These are phyloP conservation scores for Schwanniomyces polymorphus DNA, from an alignment of 805 yeast genomes.

Conservation along the genomic window DNA sequence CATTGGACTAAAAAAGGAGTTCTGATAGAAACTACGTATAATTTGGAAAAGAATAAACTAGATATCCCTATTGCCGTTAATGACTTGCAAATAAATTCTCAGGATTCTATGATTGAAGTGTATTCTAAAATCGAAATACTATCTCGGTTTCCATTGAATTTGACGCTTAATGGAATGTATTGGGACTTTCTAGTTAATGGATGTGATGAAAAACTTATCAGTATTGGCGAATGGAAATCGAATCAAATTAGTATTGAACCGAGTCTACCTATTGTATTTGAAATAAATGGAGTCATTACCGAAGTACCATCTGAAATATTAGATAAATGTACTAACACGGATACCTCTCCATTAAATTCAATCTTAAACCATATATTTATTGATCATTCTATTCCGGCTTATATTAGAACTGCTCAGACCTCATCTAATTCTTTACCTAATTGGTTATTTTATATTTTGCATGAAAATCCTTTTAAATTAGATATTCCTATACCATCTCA, in stretches of 20 bases:
- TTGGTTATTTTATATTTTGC: conserved; percentile 24
- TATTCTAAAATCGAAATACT: conserved; percentile 8
- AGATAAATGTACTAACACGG: conserved; percentile 16
- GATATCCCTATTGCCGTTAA: conserved; percentile 16
- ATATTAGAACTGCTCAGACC: conserved; percentile 15
- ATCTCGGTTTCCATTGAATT: conserved; percentile 15
- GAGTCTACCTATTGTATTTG: conserved; percentile 9
- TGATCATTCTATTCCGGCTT: conserved; percentile 13
- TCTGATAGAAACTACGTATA: background rate
- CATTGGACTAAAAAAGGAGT: conserved; percentile 10
- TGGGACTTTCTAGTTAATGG: conserved; percentile 29
- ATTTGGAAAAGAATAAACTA: conserved; percentile 8
- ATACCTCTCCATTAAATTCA: conserved; percentile 18
- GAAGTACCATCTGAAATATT: conserved; percentile 17
- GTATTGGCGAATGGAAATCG: conserved; percentile 24
- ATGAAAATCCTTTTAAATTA: conserved; percentile 9
- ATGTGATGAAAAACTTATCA: conserved; percentile 18
- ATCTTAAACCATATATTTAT: conserved; percentile 17
- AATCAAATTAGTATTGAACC: conserved; percentile 14
- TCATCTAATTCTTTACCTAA: conserved; percentile 15
- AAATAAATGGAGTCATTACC: conserved; percentile 18
- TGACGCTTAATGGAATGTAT: conserved; percentile 17
- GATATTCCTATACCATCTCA: conserved; percentile 12
- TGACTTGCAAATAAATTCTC: conserved; percentile 10
- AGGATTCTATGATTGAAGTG: conserved; percentile 7